These are phyloP conservation scores for Dendrobium officinale DNA, from an alignment of 106 monocot genomes.

Conservation along the genomic window DNA sequence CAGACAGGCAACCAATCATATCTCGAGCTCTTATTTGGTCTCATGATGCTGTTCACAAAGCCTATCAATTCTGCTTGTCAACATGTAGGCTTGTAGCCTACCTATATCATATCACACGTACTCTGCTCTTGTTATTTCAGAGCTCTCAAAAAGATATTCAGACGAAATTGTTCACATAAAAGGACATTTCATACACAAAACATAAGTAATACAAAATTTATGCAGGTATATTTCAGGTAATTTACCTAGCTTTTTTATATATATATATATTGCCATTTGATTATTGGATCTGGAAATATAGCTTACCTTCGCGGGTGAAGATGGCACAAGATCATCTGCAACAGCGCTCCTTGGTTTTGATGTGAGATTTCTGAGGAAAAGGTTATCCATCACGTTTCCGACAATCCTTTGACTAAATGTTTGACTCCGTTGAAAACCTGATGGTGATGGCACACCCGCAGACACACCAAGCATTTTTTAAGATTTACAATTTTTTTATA, in stretches of 20 bases:
- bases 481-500: not conserved
- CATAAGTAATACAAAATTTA: not conserved
- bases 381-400: slow-evolving; percentile 85
- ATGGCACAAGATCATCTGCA: slow-evolving; percentile 37
- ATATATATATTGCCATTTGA: slow-evolving; percentile 3
- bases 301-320: slow-evolving; percentile 61
- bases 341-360: slow-evolving; percentile 54
- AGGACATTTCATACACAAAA: not conserved
- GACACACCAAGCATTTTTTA: not conserved
- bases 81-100: not conserved
- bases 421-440: slow-evolving; percentile 47
- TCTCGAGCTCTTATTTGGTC: not conserved
- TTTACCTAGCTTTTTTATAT: not conserved
- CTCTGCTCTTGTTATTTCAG: not conserved
- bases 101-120: not conserved
- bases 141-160: not conserved
- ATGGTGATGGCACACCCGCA: slow-evolving; percentile 37
- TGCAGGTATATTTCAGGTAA: not conserved
- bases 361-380: slow-evolving; percentile 73
- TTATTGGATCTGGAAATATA: not conserved
- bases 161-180: not conserved
- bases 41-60: not conserved
- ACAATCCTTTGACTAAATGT: slow-evolving; percentile 89
- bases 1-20: not conserved
- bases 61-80: not conserved